Base-by-base conservation (phyloP, 306 rosid genomes). In the Inga laurina region DNA sequence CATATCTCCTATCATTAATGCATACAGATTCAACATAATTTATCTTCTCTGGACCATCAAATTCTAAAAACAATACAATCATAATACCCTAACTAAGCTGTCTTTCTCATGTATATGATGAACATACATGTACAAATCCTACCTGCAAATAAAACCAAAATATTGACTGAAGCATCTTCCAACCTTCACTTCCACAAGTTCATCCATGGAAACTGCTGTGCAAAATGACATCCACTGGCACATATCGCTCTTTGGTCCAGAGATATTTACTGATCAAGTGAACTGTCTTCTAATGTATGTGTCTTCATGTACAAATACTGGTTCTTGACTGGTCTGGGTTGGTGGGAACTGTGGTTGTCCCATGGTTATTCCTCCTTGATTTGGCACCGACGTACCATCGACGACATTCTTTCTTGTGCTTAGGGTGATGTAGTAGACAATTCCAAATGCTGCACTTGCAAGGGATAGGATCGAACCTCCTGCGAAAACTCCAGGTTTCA, bases 291-390 rank as follows among this genome's bases (percentile, higher is more conserved):
- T 89, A 51, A 86, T 82, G 35, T 93, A 96, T 0, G 99, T 96
- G 86, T 96, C 99, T 86, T 96, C 97, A 4, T 91, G 99, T 48
- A 96, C 96, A 69, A 93, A 95, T 4, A 93, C 96, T 0, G 99
- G 99, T 2, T 90, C 91, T n/a, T 88, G 89, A 74, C 80, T 71
- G 13, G 45, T 77, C 75, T 82, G 94, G 30, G 88, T 82, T 73
- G 94, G 97, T 66, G 94, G 97, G 49, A 95, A 67, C 78, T 92
- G 98, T 24, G 97, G 96, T 35, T 92, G 97, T 71, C 92, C 99
- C 97, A 96, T 89, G 72, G 97, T 98, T 81, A 95, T 91, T 72
- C 82, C 83, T n/a, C 89, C 90, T 72, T 86, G 94, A 85, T 84
- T 88, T 54, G 91, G 89, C 81, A 82, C 34, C 1, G 84, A 51